Evolutionary conservation across 2,329 filamentous ascomycete genomes (phyloP), one percentile per base, ranked within the genome.

Genomic region (Curvularia sp.): DNA sequence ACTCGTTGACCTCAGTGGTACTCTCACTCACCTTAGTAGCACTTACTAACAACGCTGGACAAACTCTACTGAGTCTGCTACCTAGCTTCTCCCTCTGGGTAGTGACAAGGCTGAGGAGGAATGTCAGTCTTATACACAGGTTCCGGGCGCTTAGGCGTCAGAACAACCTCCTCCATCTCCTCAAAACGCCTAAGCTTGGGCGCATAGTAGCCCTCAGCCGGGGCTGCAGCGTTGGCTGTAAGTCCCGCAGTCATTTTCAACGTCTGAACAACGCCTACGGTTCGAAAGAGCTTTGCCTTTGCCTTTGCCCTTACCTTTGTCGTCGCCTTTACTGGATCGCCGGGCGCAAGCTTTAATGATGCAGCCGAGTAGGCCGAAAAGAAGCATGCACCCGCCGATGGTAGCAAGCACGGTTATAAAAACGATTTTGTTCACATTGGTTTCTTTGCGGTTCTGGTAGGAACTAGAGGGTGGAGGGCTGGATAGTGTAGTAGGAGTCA

Each of bases 21-120:
- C 18, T 31, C 26, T 30, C 30, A 24, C 2, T 13, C 12, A 18
- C 48, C 3, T 9, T 20, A 12, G 20, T 9, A 43, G 9, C 49
- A 28, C n/a, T 6, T 20, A 2, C 43, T 22, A 2, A 30, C 26
- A 15, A 33, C 39, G 28, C 28, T 24, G 9, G 18, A 44, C 24
- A 2, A 15, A 18, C 44, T 12, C 18, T n/a, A 28, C 10, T 2
- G 26, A 3, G 20, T 5, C 10, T 39, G 5, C 12, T 31, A 1
- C 4, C 7, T 20, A 13, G 6, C 15, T 15, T 33, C 46, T 5
- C n/a, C 52, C 10, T n/a, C 20, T 1, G 49, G 42, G 20, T 35
- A 57, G 41, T 53, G 49, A 3, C 28, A 28, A 4, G 28, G 26
- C 15, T 57, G 49, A 5, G 42, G 33, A 26, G 18, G n/a, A n/a